A percentile compares a stretch with the other conserved stretches of the same genome.
phyloP scores from a whole-genome alignment of 257 asterid genomes.

The Solanum chiquidenum region DNA sequence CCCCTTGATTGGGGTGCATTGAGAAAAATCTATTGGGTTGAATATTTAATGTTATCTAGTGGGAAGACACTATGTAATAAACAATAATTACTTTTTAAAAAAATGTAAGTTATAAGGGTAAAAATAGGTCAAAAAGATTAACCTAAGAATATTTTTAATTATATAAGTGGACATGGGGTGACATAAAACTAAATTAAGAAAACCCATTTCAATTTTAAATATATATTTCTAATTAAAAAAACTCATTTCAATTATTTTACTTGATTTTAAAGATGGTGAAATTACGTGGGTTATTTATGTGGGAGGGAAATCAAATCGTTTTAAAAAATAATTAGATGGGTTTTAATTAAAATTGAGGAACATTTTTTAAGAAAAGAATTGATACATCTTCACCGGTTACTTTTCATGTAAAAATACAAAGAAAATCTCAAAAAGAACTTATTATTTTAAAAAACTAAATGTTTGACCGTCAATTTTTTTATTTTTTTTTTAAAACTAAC shows the following conservation, averaged over 20 bases:
- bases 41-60: no score
- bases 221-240: no score
- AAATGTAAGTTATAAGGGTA: background rate
- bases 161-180: background rate
- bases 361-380: no score
- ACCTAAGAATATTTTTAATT: no score
- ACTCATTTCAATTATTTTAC: background rate
- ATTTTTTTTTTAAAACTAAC: background rate
- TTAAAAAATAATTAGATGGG: background rate
- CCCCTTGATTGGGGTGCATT: no score
- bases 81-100: no score
- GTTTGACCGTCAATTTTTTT: background rate
- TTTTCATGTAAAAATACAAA: background rate
- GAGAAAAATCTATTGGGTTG: no score
- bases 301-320: background rate
- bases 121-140: background rate
- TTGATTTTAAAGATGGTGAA: background rate
- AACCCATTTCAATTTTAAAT: background rate
- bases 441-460: no score
- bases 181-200: background rate
- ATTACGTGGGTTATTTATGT: background rate
- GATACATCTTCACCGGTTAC: background rate
- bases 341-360: background rate
- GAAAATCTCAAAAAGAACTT: background rate
- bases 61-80: no score